These are phyloP conservation scores for Golubevia pallescens DNA, from an alignment of 1,284 basidiomycete species.

Conservation along the genomic window DNA sequence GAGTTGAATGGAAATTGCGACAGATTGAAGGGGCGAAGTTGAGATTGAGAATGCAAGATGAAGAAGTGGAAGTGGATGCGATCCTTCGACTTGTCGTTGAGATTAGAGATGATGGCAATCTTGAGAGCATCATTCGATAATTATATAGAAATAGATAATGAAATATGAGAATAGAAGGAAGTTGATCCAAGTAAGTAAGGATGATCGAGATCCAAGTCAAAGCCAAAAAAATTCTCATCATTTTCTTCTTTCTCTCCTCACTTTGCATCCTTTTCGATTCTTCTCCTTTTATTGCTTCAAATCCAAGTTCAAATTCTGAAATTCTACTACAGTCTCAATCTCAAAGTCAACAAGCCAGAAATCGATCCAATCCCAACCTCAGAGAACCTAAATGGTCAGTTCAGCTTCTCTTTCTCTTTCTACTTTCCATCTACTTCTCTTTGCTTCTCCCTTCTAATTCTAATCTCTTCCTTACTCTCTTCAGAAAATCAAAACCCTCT, in stretches of 20 bases:
- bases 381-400: too few relatives aligned
- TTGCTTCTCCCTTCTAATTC: not conserved
- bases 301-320: too few relatives aligned
- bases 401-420: too few relatives aligned
- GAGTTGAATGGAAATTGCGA: not conserved
- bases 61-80: not conserved
- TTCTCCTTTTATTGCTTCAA: too few relatives aligned
- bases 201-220: too few relatives aligned
- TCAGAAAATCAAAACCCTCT: constrained; percentile 85
- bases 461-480: constrained; percentile 64
- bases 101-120: constrained; percentile 79
- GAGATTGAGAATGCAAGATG: not conserved
- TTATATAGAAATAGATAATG: not conserved
- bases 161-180: not conserved
- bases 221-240: too few relatives aligned
- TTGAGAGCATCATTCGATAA: constrained; percentile 61
- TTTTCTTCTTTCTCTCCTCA: too few relatives aligned
- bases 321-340: too few relatives aligned
- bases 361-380: too few relatives aligned
- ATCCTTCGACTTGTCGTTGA: constrained; percentile 72
- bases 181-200: too few relatives aligned
- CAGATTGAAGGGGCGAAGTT: not conserved
- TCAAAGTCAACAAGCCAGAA: too few relatives aligned
- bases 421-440: not conserved
- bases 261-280: too few relatives aligned